Conservation (phyloP, 2,329 filamentous ascomycete species). For the Tolypocladium endophyticum region DNA sequence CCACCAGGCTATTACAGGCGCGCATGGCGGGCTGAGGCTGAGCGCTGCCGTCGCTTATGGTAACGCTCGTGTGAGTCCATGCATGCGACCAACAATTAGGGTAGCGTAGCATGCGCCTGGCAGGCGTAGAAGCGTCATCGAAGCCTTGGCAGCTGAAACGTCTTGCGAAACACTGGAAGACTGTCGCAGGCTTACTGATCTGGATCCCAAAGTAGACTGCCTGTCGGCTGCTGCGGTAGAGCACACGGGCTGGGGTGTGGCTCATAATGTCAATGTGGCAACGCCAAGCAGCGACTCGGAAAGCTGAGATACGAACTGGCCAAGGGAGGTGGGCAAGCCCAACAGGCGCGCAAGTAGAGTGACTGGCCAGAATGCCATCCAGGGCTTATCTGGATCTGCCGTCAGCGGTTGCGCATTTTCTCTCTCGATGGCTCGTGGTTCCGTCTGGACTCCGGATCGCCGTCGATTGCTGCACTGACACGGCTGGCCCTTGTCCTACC, state of each 20-base stretch:
- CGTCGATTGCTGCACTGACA: too few species aligned
- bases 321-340: background rate
- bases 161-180: background rate
- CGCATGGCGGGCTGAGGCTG: background rate
- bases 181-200: background rate
- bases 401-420: too few species aligned
- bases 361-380: too few species aligned
- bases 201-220: background rate
- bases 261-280: background rate
- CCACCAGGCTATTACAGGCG: background rate
- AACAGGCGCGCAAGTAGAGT: background rate
- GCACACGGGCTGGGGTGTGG: background rate
- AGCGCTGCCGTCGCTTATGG: background rate
- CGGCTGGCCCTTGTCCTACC: too few species aligned
- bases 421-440: too few species aligned
- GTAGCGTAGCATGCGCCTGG: background rate
- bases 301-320: background rate
- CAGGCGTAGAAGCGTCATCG: background rate
- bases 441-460: too few species aligned
- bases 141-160: slow-evolving; percentile 3
- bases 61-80: background rate
- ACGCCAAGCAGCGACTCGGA: background rate
- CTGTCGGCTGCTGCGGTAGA: background rate
- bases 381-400: too few species aligned
- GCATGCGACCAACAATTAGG: background rate